A percentile compares a stretch with the other conserved stretches of the same genome.
Evolutionary conservation across 1,284 basidiomycete species (phyloP).

Genomic region (Chondrostereum purpureum): DNA sequence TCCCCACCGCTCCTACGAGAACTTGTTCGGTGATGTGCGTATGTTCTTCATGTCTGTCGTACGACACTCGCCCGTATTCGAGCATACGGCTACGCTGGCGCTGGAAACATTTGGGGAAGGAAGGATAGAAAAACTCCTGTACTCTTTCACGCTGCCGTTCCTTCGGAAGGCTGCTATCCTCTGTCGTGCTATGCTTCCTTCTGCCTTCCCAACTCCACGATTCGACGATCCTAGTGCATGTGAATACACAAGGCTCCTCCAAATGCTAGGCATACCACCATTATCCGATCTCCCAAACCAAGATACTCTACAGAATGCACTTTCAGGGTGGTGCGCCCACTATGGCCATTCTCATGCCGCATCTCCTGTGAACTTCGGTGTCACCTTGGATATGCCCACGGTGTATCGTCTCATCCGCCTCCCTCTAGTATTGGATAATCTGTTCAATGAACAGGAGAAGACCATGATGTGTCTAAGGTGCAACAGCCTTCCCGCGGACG

Average conservation of each 20-base stretch:
- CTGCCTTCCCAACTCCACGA: conserved; percentile 47
- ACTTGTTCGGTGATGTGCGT: conserved; percentile 75
- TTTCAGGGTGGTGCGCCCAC: conserved; percentile 80
- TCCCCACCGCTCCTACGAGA: conserved; percentile 44
- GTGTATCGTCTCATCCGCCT: conserved; percentile 83
- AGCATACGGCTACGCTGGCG: conserved; percentile 70
- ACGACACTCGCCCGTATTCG: conserved; percentile 72
- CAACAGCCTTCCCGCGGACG: conserved; percentile 74
- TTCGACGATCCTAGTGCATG: conserved; percentile 32
- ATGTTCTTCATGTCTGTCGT: conserved; percentile 83
- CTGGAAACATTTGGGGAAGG: conserved; percentile 75
- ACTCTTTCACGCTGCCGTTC: too few species aligned
- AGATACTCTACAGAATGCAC: conserved; percentile 75
- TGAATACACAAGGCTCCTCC: conserved; percentile 81
- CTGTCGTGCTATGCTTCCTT: conserved; percentile 69
- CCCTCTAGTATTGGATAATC: conserved; percentile 76
- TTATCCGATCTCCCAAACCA: conserved; percentile 73
- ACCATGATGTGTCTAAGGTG: conserved; percentile 74
- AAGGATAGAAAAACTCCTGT: conserved; percentile 81
- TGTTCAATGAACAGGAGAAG: conserved; percentile 71
- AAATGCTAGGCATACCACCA: conserved; percentile 70
- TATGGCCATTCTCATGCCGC: conserved; percentile 71
- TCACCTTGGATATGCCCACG: conserved; percentile 78
- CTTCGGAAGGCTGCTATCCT: conserved; percentile 85
- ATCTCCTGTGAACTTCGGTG: conserved; percentile 66